Base-by-base conservation (phyloP, 768 basidiomycete genomes). In the Clathrus columnatus region DNA sequence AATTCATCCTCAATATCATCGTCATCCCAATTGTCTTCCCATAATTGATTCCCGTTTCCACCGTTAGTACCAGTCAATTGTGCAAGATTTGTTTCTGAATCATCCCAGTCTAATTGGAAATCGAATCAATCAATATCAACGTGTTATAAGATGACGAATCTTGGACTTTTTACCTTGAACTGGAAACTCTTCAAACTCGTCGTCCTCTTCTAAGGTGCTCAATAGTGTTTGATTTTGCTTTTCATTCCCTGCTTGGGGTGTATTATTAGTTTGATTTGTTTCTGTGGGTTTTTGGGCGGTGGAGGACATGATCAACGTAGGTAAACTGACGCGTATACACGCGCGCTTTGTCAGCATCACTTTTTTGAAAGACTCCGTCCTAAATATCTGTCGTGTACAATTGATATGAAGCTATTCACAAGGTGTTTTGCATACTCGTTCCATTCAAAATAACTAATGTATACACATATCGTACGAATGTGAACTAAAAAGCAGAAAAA, bases 1-100 rank as follows among this genome's bases (percentile, higher is more conserved):
- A 99, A 99, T 61, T 96, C 92, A 63, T 97, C 94, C 67, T 95
- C 95, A 59, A 96, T 84, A 70, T 98, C 95, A 71, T 99, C 96
- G 63, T 99, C 96, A 64, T 99, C 96, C 96, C 96, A 99, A 68
- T 97, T 97, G 63, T 98, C 96, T 74, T 99, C 96, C 96, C 96
- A 99, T 10, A 99, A 74, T 64, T 92, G 90, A 69, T 96, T 85
- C 42, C 85, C 85, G 62, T 83, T 84, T 2, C 85, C 88, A 11
- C 76, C 82, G 3, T 86, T 87, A 2, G 82, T 77, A 18, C 85
- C 85, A 42, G 80, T 81, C 45, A 91, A 72, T 65, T 90, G 86
- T 14, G 85, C 85, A 23, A 92, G 70, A 68, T 90, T 85, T 1
- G 90, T 92, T 62, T 89, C 76, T 0, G 85, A 82, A 65, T 91